Evolutionary conservation across 2,329 filamentous ascomycete species (phyloP), one percentile per base, ranked within the genome.

Genomic region (Diaporthe vaccinii): DNA sequence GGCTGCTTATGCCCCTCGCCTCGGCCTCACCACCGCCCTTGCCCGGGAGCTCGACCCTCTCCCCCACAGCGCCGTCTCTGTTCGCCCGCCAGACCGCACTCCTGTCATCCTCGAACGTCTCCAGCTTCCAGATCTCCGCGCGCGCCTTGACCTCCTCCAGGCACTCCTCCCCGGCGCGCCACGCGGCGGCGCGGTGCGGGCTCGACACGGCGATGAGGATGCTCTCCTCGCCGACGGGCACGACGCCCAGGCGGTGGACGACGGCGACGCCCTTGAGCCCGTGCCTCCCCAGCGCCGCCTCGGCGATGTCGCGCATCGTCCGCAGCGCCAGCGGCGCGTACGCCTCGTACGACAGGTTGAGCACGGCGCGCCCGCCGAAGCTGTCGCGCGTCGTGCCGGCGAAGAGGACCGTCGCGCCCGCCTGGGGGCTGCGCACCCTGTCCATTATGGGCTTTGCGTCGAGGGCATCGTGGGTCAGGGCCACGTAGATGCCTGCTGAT

Each of bases 71-170:
- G 14, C 93, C 94, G 84, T 98, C 95, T 78, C 93, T 86, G 85
- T 98, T 98, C 76, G 94, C 95, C 84, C 95, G 92, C 96, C 96
- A 98, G 59, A 97, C 89, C 9, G 92, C 94, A 12, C 92, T 94
- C 17, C 93, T 93, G 31, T 92, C 93, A 1, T 90, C 93, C 61
- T 90, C 91, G 87, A 98, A 98, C 82, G 95, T 93, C 86, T 98
- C 96, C 78, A 92, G 87, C 86, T 98, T 98, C 96, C 96, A 98
- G 57, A 99, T 93, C 86, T 99, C 97, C n/a, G 95, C 95, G 78
- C 89, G 91, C 73, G 90, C 91, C 86, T 98, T 99, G 81, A 94
- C 95, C 82, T 91, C 87, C 86, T 98, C 96, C 75, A 98, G 85
- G 46, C 95, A 94, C 85, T 97, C 95, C 86, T 98, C 96, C 0